Conservation (phyloP, 495 filamentous ascomycete genomes). For the Staphylotrichum longicolle region DNA sequence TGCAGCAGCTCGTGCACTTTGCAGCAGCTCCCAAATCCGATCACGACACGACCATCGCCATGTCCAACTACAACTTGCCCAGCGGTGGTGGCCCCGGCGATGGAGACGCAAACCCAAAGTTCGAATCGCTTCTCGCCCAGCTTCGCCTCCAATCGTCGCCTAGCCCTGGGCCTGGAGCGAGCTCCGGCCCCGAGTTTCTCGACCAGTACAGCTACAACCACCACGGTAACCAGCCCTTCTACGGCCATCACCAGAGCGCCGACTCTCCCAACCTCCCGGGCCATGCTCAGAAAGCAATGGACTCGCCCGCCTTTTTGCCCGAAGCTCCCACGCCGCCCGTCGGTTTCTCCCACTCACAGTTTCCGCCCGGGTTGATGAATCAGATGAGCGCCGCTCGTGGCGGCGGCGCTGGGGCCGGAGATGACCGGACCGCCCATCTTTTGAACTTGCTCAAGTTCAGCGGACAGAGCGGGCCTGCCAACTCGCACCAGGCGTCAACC, state of each 20-base stretch:
- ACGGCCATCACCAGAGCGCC: constrained; percentile 34
- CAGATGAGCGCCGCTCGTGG: constrained; percentile 44
- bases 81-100: constrained; percentile 34
- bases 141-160: constrained; percentile 38
- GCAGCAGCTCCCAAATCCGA: neutral
- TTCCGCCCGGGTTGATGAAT: constrained; percentile 40
- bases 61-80: constrained; percentile 47
- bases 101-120: constrained; percentile 26
- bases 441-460: constrained; percentile 87
- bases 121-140: constrained; percentile 40
- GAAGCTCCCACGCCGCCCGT: constrained; percentile 50
- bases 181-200: constrained; percentile 22
- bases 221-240: constrained; percentile 34
- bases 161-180: constrained; percentile 26
- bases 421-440: constrained; percentile 66
- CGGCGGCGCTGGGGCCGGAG: constrained; percentile 44
- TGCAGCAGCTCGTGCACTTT: too few species aligned
- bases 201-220: constrained; percentile 37
- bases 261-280: constrained; percentile 33
- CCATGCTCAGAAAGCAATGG: constrained; percentile 28
- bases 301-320: constrained; percentile 46
- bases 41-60: constrained; percentile 22
- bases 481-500: constrained; percentile 22
- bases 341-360: constrained; percentile 42
- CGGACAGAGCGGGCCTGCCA: constrained; percentile 45